Evolutionary conservation across 2,329 filamentous ascomycete species (phyloP).

Genomic region (Beauveria bassiana): DNA sequence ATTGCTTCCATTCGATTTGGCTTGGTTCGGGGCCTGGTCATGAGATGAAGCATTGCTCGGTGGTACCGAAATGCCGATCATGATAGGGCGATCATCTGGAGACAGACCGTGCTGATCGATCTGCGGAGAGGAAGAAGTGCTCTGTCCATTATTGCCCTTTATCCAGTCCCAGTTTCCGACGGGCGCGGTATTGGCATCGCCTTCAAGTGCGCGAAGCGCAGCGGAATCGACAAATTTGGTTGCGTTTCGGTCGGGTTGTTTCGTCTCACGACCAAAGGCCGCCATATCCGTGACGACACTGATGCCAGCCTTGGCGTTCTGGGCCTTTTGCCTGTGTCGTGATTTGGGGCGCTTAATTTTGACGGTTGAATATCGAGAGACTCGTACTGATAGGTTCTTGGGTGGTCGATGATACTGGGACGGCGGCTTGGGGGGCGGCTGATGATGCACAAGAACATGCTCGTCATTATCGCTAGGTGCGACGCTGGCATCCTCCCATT

Average conservation of each 20-base stretch:
- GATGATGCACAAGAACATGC: slow-evolving; percentile 23
- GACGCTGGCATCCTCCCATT: slow-evolving; percentile 44
- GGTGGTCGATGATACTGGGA: slow-evolving; percentile 1
- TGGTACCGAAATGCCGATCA: slow-evolving; percentile 62
- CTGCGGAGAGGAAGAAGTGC: slow-evolving; percentile 21
- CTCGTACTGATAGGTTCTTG: slow-evolving; percentile 16
- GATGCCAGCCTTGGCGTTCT: slow-evolving; percentile 56
- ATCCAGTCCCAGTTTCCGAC: slow-evolving; percentile 53
- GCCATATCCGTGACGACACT: slow-evolving; percentile 64
- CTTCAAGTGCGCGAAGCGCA: slow-evolving; percentile 52
- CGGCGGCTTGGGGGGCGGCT: neutral
- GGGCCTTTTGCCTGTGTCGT: slow-evolving; percentile 50
- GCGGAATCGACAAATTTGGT: slow-evolving; percentile 50
- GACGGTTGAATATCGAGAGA: slow-evolving; percentile 30
- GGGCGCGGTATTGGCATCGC: slow-evolving; percentile 43
- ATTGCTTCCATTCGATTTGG: slow-evolving; percentile 17
- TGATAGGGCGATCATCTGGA: slow-evolving; percentile 61
- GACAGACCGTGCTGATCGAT: slow-evolving; percentile 44
- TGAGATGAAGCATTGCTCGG: slow-evolving; percentile 25
- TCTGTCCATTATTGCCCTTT: slow-evolving; percentile 31
- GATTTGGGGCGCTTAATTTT: slow-evolving; percentile 46
- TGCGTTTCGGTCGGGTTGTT: slow-evolving; percentile 23
- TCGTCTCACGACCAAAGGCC: slow-evolving; percentile 34
- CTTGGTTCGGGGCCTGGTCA: slow-evolving; percentile 29
- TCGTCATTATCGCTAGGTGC: slow-evolving; percentile 33